These are phyloP conservation scores for Kickxella alabastrina DNA, from an alignment of 192 early-diverging fungal genomes.

Conservation along the genomic window DNA sequence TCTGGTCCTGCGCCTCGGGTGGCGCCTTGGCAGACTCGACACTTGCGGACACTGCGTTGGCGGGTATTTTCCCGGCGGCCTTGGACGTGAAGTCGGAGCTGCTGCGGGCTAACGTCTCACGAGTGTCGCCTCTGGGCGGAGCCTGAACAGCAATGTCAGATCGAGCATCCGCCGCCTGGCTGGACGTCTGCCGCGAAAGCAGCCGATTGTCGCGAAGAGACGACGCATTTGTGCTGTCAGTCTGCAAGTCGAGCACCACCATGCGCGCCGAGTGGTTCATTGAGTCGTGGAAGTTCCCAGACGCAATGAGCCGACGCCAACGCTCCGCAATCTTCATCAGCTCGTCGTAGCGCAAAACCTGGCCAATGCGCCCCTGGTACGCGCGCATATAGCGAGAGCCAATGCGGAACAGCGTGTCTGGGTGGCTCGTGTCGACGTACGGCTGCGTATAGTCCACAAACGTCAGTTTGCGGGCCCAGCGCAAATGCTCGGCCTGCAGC, in stretches of 20 bases:
- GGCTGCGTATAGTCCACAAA: slow-evolving; percentile 52
- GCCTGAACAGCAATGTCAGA: slow-evolving; percentile 20
- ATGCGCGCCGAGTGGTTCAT: slow-evolving; percentile 11
- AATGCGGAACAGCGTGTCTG: slow-evolving; percentile 50
- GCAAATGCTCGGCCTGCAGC: slow-evolving; percentile 49
- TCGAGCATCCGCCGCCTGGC: neutral
- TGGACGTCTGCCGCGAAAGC: slow-evolving; percentile 5
- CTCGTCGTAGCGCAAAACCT: slow-evolving; percentile 51
- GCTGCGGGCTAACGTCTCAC: neutral
- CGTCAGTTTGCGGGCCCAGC: slow-evolving; percentile 52
- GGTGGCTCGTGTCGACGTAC: slow-evolving; percentile 48
- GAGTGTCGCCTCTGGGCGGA: slow-evolving; percentile 18
- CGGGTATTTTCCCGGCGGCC: slow-evolving; percentile 6
- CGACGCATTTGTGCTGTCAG: slow-evolving; percentile 18
- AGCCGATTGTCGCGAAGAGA: slow-evolving; percentile 13
- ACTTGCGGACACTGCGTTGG: neutral
- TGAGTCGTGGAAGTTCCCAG: slow-evolving; percentile 11
- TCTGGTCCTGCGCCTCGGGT: neutral
- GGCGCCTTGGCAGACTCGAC: neutral
- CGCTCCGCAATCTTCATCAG: slow-evolving; percentile 51
- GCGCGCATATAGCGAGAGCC: slow-evolving; percentile 48
- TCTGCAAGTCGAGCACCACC: slow-evolving; percentile 6
- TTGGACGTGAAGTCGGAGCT: neutral
- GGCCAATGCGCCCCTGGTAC: slow-evolving; percentile 38
- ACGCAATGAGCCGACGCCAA: slow-evolving; percentile 36